phyloP scores from a whole-genome alignment of 2,329 filamentous ascomycete species.

The Talaromyces sp. region DNA sequence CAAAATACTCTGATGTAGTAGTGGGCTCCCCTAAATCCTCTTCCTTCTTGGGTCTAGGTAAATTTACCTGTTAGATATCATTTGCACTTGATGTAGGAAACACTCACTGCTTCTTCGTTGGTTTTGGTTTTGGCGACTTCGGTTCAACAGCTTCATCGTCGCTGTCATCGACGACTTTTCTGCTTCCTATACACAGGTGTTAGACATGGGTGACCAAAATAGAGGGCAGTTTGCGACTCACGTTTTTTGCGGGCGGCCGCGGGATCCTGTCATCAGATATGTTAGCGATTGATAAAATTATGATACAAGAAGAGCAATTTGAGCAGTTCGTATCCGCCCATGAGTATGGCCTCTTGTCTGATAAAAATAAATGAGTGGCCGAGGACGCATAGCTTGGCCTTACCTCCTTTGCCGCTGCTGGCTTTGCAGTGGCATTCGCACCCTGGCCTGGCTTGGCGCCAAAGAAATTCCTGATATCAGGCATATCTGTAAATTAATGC shows the following conservation, averaged over 20 bases:
- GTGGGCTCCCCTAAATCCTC: constrained; percentile 53
- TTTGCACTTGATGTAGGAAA: constrained; percentile 4
- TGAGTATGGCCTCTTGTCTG: background rate
- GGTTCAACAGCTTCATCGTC: constrained; percentile 63
- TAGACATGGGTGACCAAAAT: background rate
- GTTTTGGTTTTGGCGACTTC: constrained; percentile 32
- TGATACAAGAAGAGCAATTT: background rate
- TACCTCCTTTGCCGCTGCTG: constrained; percentile 41
- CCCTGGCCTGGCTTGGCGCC: constrained; percentile 64
- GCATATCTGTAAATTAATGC: constrained; percentile 51
- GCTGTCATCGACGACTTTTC: constrained; percentile 76
- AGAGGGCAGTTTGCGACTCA: background rate
- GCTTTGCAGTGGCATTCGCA: constrained; percentile 42
- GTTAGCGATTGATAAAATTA: background rate
- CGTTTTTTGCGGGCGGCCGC: constrained; percentile 13
- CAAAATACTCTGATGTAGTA: constrained; percentile 61
- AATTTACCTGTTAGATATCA: constrained; percentile 7
- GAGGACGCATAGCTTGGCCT: constrained; percentile 17
- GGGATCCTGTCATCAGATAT: constrained; percentile 3
- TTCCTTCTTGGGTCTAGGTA: constrained; percentile 44
- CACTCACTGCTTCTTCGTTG: constrained; percentile 47
- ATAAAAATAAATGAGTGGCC: constrained; percentile 1
- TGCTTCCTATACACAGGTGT: constrained; percentile 35
- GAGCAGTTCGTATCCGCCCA: background rate
- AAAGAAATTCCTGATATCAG: constrained; percentile 92